Conservation (phyloP, 2,329 filamentous ascomycete genomes). For the Amylocarpus encephaloides region DNA sequence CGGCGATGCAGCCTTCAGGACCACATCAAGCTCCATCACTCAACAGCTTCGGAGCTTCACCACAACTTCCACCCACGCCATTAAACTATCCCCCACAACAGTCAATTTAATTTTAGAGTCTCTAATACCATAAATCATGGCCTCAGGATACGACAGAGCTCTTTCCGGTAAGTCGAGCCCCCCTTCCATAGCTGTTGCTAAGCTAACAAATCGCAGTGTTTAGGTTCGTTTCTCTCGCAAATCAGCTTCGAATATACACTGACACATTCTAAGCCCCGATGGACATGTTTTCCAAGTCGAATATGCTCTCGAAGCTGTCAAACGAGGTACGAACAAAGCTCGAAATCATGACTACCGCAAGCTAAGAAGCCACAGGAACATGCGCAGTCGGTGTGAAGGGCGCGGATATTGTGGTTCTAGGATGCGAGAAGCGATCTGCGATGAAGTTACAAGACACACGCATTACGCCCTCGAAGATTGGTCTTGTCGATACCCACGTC, state of each 20-base stretch:
- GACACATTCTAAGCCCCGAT: conserved; percentile 69
- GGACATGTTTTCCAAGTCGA: conserved; percentile 99
- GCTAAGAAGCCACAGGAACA: conserved; percentile 56
- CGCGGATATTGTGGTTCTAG: conserved; percentile 85
- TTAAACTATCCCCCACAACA: conserved; percentile 1
- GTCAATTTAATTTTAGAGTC: neutral
- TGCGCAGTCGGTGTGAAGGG: conserved; percentile 98
- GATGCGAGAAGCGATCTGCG: conserved; percentile 96
- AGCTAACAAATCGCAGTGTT: conserved; percentile 59
- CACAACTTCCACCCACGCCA: conserved; percentile 8
- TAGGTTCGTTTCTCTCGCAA: conserved; percentile 48
- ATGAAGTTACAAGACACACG: conserved; percentile 99
- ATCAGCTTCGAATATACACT: conserved; percentile 31
- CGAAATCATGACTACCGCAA: neutral
- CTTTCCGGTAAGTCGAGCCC: conserved; percentile 72
- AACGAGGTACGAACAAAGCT: conserved; percentile 63
- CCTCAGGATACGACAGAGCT: conserved; percentile 97
- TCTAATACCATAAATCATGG: conserved; percentile 48
- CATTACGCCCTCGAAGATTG: conserved; percentile 98
- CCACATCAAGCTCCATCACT: conserved; percentile 15
- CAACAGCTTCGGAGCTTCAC: conserved; percentile 11
- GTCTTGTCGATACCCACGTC: conserved; percentile 90
- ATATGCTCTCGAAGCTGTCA: conserved; percentile 97
- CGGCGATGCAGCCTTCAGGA: conserved; percentile 24
- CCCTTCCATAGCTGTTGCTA: conserved; percentile 38